Percentiles rank a stretch among this genome's conserved stretches.
phyloP scores from a whole-genome alignment of 495 filamentous ascomycete species.

The Chaetomium fimeti region DNA sequence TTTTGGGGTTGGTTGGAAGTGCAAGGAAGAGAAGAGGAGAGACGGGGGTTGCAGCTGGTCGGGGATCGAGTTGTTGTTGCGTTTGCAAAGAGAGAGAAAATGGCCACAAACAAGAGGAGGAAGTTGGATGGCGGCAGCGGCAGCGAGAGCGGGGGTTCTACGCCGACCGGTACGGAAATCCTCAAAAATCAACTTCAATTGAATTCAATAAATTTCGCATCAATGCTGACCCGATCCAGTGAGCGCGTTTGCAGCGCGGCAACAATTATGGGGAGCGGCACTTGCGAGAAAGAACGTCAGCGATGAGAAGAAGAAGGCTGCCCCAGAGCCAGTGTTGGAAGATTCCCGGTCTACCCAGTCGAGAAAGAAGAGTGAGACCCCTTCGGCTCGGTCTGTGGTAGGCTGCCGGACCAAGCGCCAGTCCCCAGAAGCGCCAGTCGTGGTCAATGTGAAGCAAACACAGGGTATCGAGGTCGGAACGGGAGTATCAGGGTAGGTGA shows the following conservation, averaged over 20 bases:
- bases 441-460: not conserved
- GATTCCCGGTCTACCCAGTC: not conserved
- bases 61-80: not conserved
- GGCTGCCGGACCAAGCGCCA: constrained; percentile 18
- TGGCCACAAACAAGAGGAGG: constrained; percentile 46
- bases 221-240: constrained; percentile 34
- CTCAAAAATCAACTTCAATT: not conserved
- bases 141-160: constrained; percentile 21
- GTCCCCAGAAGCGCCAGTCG: constrained; percentile 16
- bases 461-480: not conserved
- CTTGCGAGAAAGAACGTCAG: not conserved
- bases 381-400: not conserved
- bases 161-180: constrained; percentile 21
- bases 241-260: constrained; percentile 54
- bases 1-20: not conserved
- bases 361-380: constrained; percentile 2
- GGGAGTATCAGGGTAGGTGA: constrained; percentile 7
- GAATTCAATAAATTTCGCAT: not conserved
- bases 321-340: constrained; percentile 1
- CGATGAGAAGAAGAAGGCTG: not conserved
- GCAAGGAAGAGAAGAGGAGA: not conserved
- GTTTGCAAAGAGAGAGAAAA: constrained; percentile 22
- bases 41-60: not conserved
- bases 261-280: constrained; percentile 37
- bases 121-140: constrained; percentile 41